Conservation (phyloP, 1,284 basidiomycete species). For the Puccinia novopanici region DNA sequence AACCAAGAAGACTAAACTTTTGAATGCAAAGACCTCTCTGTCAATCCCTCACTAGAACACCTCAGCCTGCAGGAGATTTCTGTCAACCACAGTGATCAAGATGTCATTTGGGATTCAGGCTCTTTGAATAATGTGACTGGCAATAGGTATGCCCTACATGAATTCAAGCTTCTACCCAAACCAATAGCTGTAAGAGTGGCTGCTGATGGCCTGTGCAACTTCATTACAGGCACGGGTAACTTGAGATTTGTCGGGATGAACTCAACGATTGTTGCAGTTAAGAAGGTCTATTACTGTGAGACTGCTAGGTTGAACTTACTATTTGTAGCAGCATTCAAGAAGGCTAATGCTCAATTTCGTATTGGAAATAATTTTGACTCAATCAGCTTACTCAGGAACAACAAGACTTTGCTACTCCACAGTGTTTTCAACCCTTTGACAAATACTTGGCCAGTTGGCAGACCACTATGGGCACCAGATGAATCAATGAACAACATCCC, state of each 20-base stretch:
- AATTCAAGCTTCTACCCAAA: not conserved
- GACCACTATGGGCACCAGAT: not conserved
- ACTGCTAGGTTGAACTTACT: no score
- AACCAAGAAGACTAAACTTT: not conserved
- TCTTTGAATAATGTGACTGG: conserved; percentile 4
- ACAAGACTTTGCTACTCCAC: no score
- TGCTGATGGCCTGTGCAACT: not conserved
- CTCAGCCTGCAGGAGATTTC: not conserved
- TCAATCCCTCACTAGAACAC: not conserved
- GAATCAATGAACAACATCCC: not conserved
- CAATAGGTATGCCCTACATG: not conserved
- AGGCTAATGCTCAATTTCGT: no score
- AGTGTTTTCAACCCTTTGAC: no score
- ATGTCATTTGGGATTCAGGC: conserved; percentile 7
- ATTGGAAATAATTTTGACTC: no score
- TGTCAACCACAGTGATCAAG: not conserved
- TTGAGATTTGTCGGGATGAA: conserved; percentile 12
- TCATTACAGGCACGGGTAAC: conserved; percentile 14
- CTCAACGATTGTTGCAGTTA: no score
- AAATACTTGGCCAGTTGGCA: no score
- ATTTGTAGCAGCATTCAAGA: no score
- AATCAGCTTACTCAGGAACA: no score
- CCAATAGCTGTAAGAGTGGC: conserved; percentile 9
- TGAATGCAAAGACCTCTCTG: not conserved
- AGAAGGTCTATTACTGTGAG: no score